phyloP scores from a whole-genome alignment of 2,329 filamentous ascomycete species.

The Pestalotiopsis sp. region DNA sequence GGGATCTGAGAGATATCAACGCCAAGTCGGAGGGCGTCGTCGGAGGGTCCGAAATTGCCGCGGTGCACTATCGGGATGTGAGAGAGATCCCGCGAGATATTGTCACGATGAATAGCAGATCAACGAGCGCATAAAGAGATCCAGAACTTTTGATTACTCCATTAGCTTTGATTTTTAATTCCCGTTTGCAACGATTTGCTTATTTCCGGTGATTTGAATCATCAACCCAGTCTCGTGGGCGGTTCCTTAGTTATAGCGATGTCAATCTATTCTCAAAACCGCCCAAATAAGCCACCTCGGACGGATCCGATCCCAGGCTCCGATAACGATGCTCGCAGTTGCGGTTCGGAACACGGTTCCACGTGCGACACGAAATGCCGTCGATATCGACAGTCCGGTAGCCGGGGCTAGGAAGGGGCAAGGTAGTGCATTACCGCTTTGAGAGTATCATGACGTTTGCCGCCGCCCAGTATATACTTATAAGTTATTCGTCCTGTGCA shows the following conservation, averaged over 20 bases:
- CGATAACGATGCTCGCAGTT: background rate
- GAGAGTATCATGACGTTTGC: background rate
- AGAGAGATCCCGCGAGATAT: background rate
- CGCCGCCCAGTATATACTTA: background rate
- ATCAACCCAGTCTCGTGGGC: background rate
- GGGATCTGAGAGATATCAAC: background rate
- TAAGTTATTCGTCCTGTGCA: background rate
- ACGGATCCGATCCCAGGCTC: slow-evolving; percentile 3
- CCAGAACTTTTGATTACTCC: background rate
- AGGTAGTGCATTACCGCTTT: background rate
- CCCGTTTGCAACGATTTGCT: background rate
- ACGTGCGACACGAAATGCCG: background rate
- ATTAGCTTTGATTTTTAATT: background rate
- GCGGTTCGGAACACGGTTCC: slow-evolving; percentile 5
- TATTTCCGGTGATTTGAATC: background rate
- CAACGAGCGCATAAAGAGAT: background rate
- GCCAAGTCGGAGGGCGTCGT: slow-evolving; percentile 1
- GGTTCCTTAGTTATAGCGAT: background rate
- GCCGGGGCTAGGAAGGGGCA: background rate
- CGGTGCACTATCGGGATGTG: background rate
- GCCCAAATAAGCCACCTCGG: background rate
- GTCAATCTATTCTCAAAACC: background rate
- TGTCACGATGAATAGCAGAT: background rate
- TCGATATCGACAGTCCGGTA: background rate
- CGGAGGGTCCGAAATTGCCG: background rate